These are phyloP conservation scores for Mucor plumbeus DNA, from an alignment of 371 early-diverging fungal species.

Conservation along the genomic window DNA sequence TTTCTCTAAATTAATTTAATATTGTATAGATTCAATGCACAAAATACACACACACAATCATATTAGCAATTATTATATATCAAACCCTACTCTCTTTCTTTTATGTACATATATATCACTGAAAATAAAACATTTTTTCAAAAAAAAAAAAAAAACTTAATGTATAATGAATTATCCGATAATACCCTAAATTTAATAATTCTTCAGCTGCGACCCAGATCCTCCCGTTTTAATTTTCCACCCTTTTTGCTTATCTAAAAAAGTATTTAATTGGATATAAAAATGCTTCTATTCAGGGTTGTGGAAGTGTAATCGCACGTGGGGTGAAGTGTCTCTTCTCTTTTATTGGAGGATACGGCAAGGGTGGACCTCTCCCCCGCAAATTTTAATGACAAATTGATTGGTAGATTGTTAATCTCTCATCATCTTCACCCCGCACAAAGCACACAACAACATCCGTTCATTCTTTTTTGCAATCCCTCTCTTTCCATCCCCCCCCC, in stretches of 20 bases:
- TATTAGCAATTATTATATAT: conserved; percentile 8
- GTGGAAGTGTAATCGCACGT: conserved; percentile 3
- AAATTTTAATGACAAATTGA: not conserved
- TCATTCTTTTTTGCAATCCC: not conserved
- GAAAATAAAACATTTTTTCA: not conserved
- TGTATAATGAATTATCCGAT: conserved; percentile 12
- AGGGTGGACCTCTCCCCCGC: not conserved
- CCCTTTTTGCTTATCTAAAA: conserved; percentile 22
- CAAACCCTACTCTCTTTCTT: conserved; percentile 8
- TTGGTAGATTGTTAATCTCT: conserved; percentile 3
- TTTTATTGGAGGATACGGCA: not conserved
- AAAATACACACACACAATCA: not conserved
- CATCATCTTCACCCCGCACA: conserved; percentile 7
- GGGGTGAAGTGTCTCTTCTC: not conserved
- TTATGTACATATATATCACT: conserved; percentile 5
- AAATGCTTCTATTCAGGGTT: conserved; percentile 2
- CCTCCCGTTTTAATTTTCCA: conserved; percentile 22
- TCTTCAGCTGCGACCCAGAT: conserved; percentile 20
- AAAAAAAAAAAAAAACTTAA: conserved; percentile 9
- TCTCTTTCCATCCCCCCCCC: not conserved
- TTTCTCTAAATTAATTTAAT: not conserved
- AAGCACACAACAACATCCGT: not conserved
- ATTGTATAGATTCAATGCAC: conserved; percentile 14
- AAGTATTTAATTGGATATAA: conserved; percentile 2
- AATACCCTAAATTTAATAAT: conserved; percentile 13